Percentiles rank a stretch among this genome's conserved stretches.
Evolutionary conservation across 495 filamentous ascomycete genomes (phyloP).

Genomic region (Talaromyces adpressus): DNA sequence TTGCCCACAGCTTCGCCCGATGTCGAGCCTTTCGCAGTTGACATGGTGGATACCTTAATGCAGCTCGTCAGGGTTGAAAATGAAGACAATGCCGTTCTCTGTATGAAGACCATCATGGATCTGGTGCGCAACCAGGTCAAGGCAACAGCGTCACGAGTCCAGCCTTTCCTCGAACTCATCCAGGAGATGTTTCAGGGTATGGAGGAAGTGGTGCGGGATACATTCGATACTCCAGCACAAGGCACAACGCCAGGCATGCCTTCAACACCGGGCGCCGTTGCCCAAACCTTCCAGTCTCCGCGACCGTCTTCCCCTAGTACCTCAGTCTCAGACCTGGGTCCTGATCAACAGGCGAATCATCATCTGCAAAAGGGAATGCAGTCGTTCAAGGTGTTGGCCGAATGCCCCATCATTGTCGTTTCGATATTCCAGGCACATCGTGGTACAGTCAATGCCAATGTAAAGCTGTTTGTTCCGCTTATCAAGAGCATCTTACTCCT

Average conservation of each 20-base stretch:
- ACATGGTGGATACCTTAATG: conserved; percentile 86
- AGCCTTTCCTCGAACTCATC: conserved; percentile 84
- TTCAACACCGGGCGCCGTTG: conserved; percentile 66
- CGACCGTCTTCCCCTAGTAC: conserved; percentile 84
- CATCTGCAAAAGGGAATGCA: conserved; percentile 87
- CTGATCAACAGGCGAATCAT: conserved; percentile 74
- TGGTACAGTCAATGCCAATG: conserved; percentile 67
- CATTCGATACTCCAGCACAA: conserved; percentile 70
- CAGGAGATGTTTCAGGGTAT: conserved; percentile 92
- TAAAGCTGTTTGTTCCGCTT: conserved; percentile 85
- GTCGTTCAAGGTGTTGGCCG: conserved; percentile 96
- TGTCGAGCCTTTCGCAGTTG: conserved; percentile 77
- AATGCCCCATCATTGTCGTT: conserved; percentile 98
- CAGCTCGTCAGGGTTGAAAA: conserved; percentile 82
- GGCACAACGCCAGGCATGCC: conserved; percentile 61
- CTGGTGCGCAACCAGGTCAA: conserved; percentile 88
- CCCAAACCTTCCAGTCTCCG: conserved; percentile 74
- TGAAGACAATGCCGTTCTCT: conserved; percentile 95
- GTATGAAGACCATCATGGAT: conserved; percentile 97
- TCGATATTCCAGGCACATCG: conserved; percentile 95
- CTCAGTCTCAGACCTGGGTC: conserved; percentile 64
- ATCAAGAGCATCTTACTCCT: conserved; percentile 86
- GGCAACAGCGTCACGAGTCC: conserved; percentile 69
- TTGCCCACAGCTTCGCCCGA: conserved; percentile 76
- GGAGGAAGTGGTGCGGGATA: conserved; percentile 87